These are phyloP conservation scores for Pelagomonas calceolata DNA, from an alignment of 108 stramenopile genomes.

Conservation along the genomic window DNA sequence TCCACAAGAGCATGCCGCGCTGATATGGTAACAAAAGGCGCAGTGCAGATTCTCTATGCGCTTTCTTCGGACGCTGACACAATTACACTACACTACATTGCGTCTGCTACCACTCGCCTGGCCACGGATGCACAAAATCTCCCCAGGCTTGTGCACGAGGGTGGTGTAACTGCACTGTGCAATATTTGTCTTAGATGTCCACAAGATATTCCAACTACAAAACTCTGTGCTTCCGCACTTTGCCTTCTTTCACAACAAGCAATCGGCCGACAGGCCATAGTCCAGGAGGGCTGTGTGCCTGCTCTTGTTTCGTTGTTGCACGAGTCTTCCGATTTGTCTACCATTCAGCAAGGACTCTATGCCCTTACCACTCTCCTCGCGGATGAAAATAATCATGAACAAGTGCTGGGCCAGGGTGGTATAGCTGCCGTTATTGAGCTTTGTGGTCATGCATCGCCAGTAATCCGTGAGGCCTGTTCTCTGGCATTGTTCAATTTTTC, in stretches of 20 bases:
- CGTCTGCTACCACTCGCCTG: constrained; percentile 33
- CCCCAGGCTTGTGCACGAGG: constrained; percentile 30
- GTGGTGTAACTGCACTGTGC: constrained; percentile 37
- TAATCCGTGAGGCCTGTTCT: constrained; percentile 32
- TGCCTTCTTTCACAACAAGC: constrained; percentile 11
- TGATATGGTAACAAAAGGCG: constrained; percentile 30
- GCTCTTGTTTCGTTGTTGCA: constrained; percentile 35
- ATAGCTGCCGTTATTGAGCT: constrained; percentile 24
- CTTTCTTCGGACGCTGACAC: constrained; percentile 34
- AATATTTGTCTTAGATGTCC: constrained; percentile 33
- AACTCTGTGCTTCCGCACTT: constrained; percentile 22
- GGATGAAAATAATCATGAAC: constrained; percentile 31
- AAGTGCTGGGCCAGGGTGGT: constrained; percentile 33
- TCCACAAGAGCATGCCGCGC: constrained; percentile 19
- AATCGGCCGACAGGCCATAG: constrained; percentile 21
- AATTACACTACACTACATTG: constrained; percentile 35
- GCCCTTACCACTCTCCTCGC: constrained; percentile 24
- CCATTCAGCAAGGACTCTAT: constrained; percentile 20
- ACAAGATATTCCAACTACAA: constrained; percentile 5
- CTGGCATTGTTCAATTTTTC: constrained; percentile 35
- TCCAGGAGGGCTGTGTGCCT: constrained; percentile 31
- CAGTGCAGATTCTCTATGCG: constrained; percentile 27
- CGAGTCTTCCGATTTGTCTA: constrained; percentile 28
- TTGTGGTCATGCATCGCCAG: constrained; percentile 10
- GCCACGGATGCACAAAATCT: constrained; percentile 24